phyloP scores from a whole-genome alignment of 345 rosid species.

The Hibiscus trionum region DNA sequence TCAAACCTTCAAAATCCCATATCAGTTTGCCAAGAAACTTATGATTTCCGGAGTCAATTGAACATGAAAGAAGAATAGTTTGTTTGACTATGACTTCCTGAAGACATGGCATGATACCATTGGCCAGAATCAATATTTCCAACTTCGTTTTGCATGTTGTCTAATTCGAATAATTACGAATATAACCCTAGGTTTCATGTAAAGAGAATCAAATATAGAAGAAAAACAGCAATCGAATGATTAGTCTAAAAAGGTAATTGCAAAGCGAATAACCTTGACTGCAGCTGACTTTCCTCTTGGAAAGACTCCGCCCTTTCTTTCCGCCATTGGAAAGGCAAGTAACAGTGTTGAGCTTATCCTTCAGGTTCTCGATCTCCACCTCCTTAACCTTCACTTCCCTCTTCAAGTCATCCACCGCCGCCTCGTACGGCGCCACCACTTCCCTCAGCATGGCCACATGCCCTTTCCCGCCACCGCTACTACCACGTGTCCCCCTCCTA shows the following conservation, averaged over 20 bases:
- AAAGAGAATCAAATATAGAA: neutral
- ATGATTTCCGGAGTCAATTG: neutral
- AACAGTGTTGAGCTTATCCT: constrained; percentile 52
- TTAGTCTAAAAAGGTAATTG: neutral
- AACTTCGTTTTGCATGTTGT: neutral
- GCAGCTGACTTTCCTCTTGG: constrained; percentile 72
- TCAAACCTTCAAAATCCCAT: neutral
- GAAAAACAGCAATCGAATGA: neutral
- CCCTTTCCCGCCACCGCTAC: constrained; percentile 19
- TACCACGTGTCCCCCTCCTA: constrained; percentile 39
- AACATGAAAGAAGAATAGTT: neutral
- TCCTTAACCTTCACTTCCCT: constrained; percentile 66
- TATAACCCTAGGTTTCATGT: neutral
- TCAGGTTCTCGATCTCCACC: constrained; percentile 62
- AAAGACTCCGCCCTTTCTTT: constrained; percentile 52
- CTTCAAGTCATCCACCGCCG: constrained; percentile 75
- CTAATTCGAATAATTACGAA: neutral
- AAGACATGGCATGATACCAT: neutral
- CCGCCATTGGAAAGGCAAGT: constrained; percentile 23
- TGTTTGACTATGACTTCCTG: neutral
- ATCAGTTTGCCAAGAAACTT: neutral
- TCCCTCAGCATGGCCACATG: constrained; percentile 42
- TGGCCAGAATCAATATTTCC: neutral
- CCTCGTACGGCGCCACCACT: constrained; percentile 92
- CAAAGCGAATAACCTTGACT: constrained; percentile 23